Conservation (phyloP, 352 stramenopile genomes). For the Plasmopara muralis region DNA sequence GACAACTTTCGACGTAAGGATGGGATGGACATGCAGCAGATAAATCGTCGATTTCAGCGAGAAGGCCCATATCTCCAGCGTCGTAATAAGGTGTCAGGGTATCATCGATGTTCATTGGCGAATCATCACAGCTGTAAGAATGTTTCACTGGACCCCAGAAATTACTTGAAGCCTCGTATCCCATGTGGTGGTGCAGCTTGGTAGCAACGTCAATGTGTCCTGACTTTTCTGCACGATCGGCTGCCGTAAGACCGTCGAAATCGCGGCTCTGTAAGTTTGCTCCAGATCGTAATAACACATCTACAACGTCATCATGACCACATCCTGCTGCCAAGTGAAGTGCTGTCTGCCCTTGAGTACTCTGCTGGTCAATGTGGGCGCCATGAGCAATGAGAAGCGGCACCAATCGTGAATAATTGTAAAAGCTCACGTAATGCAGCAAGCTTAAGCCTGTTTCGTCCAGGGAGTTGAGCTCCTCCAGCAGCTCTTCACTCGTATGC, state of each 20-base stretch:
- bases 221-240: constrained; percentile 76
- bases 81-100: constrained; percentile 29
- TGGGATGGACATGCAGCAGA: constrained; percentile 1
- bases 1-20: constrained; percentile 23
- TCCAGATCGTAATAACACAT: constrained; percentile 51
- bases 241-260: constrained; percentile 64
- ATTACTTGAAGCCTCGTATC: constrained; percentile 3
- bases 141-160: constrained; percentile 11
- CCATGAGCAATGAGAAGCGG: constrained; percentile 72
- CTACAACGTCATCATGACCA: constrained; percentile 57
- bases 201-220: constrained; percentile 41
- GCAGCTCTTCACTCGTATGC: constrained; percentile 68
- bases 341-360: constrained; percentile 71
- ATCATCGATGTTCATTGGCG: constrained; percentile 50
- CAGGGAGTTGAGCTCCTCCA: constrained; percentile 84
- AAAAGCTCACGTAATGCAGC: constrained; percentile 88
- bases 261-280: constrained; percentile 58
- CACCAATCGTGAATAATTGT: constrained; percentile 80
- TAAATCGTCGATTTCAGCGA: constrained; percentile 15
- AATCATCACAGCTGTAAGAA: constrained; percentile 24
- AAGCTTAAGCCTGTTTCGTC: constrained; percentile 82
- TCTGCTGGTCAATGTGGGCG: constrained; percentile 80
- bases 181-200: constrained; percentile 43
- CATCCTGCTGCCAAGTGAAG: constrained; percentile 81
- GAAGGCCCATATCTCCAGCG: constrained; percentile 31